Conservation (phyloP, 2,329 filamentous ascomycete genomes). For the Bipolaris cookei region DNA sequence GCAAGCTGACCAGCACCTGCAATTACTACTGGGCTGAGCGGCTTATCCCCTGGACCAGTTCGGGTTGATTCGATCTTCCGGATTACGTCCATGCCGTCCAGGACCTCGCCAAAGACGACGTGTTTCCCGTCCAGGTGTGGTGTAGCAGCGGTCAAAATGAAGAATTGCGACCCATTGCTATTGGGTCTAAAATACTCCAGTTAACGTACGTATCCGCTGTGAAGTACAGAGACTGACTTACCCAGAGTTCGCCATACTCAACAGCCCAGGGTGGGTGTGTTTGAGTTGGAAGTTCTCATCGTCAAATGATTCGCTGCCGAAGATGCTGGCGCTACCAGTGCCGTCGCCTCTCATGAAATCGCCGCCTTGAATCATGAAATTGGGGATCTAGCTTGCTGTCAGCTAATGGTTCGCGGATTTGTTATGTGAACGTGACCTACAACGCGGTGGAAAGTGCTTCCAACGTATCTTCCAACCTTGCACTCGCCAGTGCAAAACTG, state of each 20-base stretch:
- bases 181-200: conserved; percentile 63
- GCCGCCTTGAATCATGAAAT: conserved; percentile 94
- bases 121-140: conserved; percentile 95
- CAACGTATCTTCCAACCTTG: conserved; percentile 78
- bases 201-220: neutral
- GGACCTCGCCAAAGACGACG: conserved; percentile 89
- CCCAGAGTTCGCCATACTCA: conserved; percentile 95
- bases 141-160: conserved; percentile 96
- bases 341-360: conserved; percentile 80
- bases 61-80: conserved; percentile 91
- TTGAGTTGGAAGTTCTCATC: conserved; percentile 91
- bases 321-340: conserved; percentile 87
- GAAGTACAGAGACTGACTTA: neutral
- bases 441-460: conserved; percentile 84
- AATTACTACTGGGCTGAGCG: conserved; percentile 14
- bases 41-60: conserved; percentile 8
- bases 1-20: conserved; percentile 14
- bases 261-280: conserved; percentile 93
- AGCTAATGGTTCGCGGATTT: neutral
- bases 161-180: conserved; percentile 96
- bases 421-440: conserved; percentile 51
- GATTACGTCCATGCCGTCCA: conserved; percentile 88
- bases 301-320: conserved; percentile 79
- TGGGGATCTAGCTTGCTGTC: conserved; percentile 67
- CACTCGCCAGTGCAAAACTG: conserved; percentile 76